Evolutionary conservation across 75 land plant genomes (phyloP), one percentile per base, ranked within the genome.

Genomic region (Gnetum montanum): DNA sequence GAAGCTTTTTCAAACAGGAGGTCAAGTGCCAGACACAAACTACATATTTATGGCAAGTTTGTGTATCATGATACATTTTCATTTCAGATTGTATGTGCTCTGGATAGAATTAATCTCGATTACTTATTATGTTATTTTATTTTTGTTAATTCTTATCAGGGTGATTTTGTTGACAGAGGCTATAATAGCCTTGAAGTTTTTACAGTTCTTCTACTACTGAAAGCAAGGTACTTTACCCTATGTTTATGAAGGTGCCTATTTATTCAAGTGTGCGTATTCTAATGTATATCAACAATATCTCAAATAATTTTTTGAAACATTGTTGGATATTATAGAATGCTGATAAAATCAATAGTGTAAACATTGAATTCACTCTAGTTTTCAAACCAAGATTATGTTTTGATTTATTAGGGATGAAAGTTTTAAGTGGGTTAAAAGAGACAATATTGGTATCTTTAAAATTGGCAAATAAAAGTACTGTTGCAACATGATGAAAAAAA

Each of bases 141-240:
- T 23, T 31, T 13, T 54, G 12, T 29, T 12, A 27, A 31, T 53
- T 31, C 27, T 62, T 70, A 59, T 19, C 86, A 93, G 98, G 98
- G 98, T 20, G 98, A 93, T 73, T 93, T 93, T 71, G 98, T 93
- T 57, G 98, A 93, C 75, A 86, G 96, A 57, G 98, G 98, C 6
- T 93, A 85, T 61, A 93, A 93, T 64, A 93, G 98, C 65, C 70
- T 93, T 38, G 98, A 93, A 70, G 98, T 93, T 22, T 93, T 93
- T 37, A 93, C 96, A 15, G 89, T 93, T 64, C 81, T 93, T 70
- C 71, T 93, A 75, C 84, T 93, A 50, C 78, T 93, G 22, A 93
- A 93, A 82, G 98, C 98, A 48, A 93, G 98, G 96, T 93, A 70
- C 27, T 23, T 34, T 57, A 45, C 6, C 4, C 31, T 36, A 53